These are phyloP conservation scores for Ramaria rubella DNA, from an alignment of 768 basidiomycete genomes.

Conservation along the genomic window DNA sequence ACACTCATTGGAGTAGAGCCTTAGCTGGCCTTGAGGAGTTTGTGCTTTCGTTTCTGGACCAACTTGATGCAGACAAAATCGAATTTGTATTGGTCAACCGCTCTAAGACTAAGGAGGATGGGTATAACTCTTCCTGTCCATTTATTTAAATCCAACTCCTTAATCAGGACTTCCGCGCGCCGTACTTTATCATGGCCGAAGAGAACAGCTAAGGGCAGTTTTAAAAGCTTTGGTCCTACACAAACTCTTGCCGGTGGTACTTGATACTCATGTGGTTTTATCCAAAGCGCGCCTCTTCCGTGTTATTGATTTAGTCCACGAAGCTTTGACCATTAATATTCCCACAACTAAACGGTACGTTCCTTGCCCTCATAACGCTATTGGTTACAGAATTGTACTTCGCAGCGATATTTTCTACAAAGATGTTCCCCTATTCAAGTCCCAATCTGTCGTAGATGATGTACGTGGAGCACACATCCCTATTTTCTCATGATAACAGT, in stretches of 20 bases:
- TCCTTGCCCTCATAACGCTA: slow-evolving; percentile 6
- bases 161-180: slow-evolving; percentile 13
- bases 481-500: background rate
- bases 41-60: slow-evolving; percentile 2
- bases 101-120: background rate
- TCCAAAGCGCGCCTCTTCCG: slow-evolving; percentile 59
- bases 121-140: background rate
- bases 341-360: slow-evolving; percentile 62
- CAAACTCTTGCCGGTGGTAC: background rate
- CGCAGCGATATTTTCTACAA: slow-evolving; percentile 83
- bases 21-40: slow-evolving; percentile 6
- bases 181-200: slow-evolving; percentile 11
- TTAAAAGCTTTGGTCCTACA: slow-evolving; percentile 35
- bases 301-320: slow-evolving; percentile 63
- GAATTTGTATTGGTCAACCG: background rate
- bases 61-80: background rate
- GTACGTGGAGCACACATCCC: slow-evolving; percentile 32
- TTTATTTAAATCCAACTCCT: slow-evolving; percentile 14
- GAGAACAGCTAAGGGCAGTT: slow-evolving; percentile 22
- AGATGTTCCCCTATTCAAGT: slow-evolving; percentile 71
- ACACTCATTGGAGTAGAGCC: background rate
- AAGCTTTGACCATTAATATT: slow-evolving; percentile 47
- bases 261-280: background rate
- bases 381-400: background rate
- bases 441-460: slow-evolving; percentile 71